These are phyloP conservation scores for Baudoinia panamericana DNA, from an alignment of 495 filamentous ascomycete genomes.

Conservation along the genomic window DNA sequence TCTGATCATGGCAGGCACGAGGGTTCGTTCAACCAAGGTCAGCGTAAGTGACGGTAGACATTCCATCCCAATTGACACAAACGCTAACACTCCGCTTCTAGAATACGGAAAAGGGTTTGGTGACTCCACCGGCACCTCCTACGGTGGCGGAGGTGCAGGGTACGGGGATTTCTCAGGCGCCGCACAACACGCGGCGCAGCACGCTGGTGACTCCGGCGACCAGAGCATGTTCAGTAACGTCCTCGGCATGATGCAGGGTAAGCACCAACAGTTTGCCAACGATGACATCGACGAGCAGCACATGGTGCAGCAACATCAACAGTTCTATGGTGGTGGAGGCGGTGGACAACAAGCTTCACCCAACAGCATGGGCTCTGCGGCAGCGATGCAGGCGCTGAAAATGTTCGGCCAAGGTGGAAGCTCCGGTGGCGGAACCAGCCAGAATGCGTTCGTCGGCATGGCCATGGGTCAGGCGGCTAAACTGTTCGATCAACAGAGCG, in stretches of 20 bases:
- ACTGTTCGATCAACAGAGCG: slow-evolving; percentile 35
- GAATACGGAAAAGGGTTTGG: slow-evolving; percentile 19
- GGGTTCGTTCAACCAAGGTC: slow-evolving; percentile 6
- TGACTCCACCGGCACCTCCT: slow-evolving; percentile 25
- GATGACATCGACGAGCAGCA: slow-evolving; percentile 45
- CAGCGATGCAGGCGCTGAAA: slow-evolving; percentile 57
- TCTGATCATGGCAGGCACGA: slow-evolving; percentile 12
- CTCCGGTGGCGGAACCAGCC: slow-evolving; percentile 27
- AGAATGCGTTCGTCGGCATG: slow-evolving; percentile 52
- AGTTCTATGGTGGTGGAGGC: slow-evolving; percentile 36
- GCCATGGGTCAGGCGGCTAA: slow-evolving; percentile 56
- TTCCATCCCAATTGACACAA: too few relatives aligned
- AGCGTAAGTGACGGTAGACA: too few relatives aligned
- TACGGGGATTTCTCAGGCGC: slow-evolving; percentile 36
- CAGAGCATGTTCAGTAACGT: slow-evolving; percentile 37
- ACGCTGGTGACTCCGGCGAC: slow-evolving; percentile 38
- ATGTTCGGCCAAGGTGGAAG: slow-evolving; percentile 39
- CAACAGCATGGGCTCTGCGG: slow-evolving; percentile 42
- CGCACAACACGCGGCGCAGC: slow-evolving; percentile 35
- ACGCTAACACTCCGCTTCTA: too few relatives aligned
- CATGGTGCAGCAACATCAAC: slow-evolving; percentile 42
- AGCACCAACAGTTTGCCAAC: slow-evolving; percentile 27
- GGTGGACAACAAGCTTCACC: slow-evolving; percentile 20
- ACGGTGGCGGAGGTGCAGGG: slow-evolving; percentile 25
- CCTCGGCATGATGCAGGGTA: slow-evolving; percentile 37